These are phyloP conservation scores for Hemileccinum rubropunctum DNA, from an alignment of 768 basidiomycete genomes.

Conservation along the genomic window DNA sequence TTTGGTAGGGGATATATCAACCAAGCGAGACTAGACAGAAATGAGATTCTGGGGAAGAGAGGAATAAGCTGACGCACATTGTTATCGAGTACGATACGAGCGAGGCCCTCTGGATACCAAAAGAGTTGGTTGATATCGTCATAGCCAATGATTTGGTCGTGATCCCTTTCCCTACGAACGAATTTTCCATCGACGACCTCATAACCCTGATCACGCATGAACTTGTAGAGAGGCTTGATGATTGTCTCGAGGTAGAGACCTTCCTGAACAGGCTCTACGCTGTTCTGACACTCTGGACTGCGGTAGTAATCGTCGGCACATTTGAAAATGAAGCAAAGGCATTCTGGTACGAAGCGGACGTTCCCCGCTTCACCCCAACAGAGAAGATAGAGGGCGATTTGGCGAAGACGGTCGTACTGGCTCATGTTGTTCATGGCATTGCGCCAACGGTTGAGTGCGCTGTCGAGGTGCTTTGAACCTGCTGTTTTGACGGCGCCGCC, in stretches of 20 bases:
- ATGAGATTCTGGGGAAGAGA: slow-evolving; percentile 5
- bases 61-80: slow-evolving; percentile 49
- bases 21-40: slow-evolving; percentile 70
- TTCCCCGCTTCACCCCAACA: slow-evolving; percentile 99
- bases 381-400: slow-evolving; percentile 92
- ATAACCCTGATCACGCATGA: slow-evolving; percentile 97
- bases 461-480: slow-evolving; percentile 82
- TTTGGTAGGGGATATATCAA: slow-evolving; percentile 88
- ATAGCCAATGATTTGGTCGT: slow-evolving; percentile 96
- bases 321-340: slow-evolving; percentile 99
- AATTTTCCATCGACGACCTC: slow-evolving; percentile 95
- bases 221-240: slow-evolving; percentile 92
- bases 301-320: slow-evolving; percentile 99
- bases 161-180: slow-evolving; percentile 90
- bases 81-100: slow-evolving; percentile 85
- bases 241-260: slow-evolving; percentile 89
- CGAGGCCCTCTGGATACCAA: slow-evolving; percentile 99
- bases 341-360: slow-evolving; percentile 95
- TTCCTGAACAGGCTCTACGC: slow-evolving; percentile 89
- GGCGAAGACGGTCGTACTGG: slow-evolving; percentile 95
- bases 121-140: slow-evolving; percentile 99
- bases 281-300: slow-evolving; percentile 95
- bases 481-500: slow-evolving; percentile 48
- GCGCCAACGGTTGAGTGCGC: slow-evolving; percentile 91
- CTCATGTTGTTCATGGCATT: slow-evolving; percentile 99